Percentiles rank a stretch among this genome's conserved stretches.
Conservation (phyloP, 345 rosid genomes). For the Salix dunnii region DNA sequence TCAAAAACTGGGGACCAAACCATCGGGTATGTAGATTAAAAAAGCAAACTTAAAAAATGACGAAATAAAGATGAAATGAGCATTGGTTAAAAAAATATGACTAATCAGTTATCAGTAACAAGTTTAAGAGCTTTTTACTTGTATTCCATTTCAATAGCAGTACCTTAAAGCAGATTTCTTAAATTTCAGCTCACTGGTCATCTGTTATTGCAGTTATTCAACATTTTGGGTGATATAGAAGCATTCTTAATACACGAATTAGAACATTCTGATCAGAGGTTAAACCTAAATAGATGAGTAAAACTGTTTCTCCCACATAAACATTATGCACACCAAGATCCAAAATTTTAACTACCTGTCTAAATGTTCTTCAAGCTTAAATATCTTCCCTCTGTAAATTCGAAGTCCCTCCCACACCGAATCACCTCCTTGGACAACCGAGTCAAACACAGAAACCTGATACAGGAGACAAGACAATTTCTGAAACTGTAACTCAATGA, state of each 20-base stretch:
- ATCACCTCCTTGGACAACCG: conserved; percentile 91
- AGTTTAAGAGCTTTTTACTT: neutral
- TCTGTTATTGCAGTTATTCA: neutral
- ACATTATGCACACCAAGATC: neutral
- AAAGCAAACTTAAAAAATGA: neutral
- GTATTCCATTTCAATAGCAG: neutral
- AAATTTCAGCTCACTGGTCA: neutral
- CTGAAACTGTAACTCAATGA: conserved; percentile 2
- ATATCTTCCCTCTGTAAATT: conserved; percentile 60
- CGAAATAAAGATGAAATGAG: neutral
- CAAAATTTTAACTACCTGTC: conserved; percentile 51
- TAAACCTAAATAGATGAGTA: neutral
- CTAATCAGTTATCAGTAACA: neutral
- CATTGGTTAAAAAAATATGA: too few species aligned
- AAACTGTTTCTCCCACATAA: too few species aligned
- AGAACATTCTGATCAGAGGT: neutral
- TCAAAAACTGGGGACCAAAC: neutral
- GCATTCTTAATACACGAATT: neutral
- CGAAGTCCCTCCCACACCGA: conserved; percentile 96
- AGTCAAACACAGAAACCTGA: conserved; percentile 89
- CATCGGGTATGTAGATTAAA: neutral
- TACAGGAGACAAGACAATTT: neutral
- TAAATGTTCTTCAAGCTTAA: conserved; percentile 85
- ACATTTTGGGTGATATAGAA: neutral
- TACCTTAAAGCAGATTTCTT: neutral